Conservation (phyloP, 1,284 basidiomycete genomes). For the Tilletia indica region DNA sequence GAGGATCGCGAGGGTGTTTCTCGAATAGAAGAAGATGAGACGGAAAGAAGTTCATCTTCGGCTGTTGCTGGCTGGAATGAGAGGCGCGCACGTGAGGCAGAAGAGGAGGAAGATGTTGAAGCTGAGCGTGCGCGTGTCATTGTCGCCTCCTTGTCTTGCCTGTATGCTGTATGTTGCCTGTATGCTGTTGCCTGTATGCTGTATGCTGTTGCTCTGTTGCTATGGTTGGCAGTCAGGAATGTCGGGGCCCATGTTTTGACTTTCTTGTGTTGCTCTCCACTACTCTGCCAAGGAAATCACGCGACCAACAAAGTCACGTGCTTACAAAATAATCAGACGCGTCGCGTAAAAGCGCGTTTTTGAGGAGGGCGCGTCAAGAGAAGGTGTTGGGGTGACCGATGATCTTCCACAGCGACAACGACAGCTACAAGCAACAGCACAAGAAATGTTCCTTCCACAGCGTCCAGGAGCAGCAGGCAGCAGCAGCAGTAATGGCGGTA, state of each 20-base stretch:
- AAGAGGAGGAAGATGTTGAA: no score
- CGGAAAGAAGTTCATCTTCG: no score
- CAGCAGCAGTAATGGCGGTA: not conserved
- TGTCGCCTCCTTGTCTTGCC: not conserved
- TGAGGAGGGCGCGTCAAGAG: not conserved
- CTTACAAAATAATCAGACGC: no score
- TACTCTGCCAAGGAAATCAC: not conserved
- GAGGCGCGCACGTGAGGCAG: no score
- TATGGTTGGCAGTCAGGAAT: not conserved
- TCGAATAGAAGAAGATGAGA: no score
- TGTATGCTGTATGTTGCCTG: not conserved
- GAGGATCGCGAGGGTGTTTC: no score
- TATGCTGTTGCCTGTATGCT: not conserved
- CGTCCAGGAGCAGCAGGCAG: not conserved
- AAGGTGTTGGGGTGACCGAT: no score
- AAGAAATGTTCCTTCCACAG: not conserved
- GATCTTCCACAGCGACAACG: no score
- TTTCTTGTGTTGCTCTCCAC: not conserved
- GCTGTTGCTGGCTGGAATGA: no score
- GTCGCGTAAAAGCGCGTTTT: not conserved
- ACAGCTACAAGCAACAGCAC: not conserved
- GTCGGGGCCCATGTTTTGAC: not conserved
- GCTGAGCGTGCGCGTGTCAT: not conserved
- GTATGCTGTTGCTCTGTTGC: not conserved
- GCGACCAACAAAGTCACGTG: not conserved